These are phyloP conservation scores for Globisporangium megalacanthum DNA, from an alignment of 352 stramenopile genomes.

Conservation along the genomic window DNA sequence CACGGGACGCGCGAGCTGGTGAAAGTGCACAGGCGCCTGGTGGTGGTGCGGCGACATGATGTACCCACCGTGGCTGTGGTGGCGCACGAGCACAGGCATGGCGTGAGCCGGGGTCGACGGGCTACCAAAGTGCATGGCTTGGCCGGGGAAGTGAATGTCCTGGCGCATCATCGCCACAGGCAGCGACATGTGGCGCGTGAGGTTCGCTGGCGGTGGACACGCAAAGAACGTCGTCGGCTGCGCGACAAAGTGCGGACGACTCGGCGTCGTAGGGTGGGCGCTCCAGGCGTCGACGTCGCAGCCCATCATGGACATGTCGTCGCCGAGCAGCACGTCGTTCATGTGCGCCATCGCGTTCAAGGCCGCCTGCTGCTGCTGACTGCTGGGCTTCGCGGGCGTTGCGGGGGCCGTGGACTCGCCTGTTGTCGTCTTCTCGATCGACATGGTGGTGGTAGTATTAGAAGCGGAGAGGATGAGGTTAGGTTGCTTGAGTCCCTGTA, in stretches of 20 bases:
- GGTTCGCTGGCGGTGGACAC: slow-evolving; percentile 42
- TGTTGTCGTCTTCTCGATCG: slow-evolving; percentile 12
- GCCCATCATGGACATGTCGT: slow-evolving; percentile 65
- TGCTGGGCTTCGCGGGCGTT: slow-evolving; percentile 5
- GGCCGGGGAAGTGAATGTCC: slow-evolving; percentile 8
- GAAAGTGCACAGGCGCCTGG: slow-evolving; percentile 16
- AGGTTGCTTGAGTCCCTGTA: not conserved
- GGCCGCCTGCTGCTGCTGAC: slow-evolving; percentile 19
- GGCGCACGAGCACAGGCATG: slow-evolving; percentile 47
- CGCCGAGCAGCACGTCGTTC: slow-evolving; percentile 51
- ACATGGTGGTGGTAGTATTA: not conserved
- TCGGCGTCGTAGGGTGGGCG: slow-evolving; percentile 6
- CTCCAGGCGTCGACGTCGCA: slow-evolving; percentile 56
- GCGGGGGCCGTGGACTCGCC: slow-evolving; percentile 17
- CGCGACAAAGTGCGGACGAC: slow-evolving; percentile 24
- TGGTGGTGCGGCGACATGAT: slow-evolving; percentile 30
- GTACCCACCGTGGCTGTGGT: slow-evolving; percentile 60
- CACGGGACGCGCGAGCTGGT: slow-evolving; percentile 31
- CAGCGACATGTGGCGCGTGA: slow-evolving; percentile 68
- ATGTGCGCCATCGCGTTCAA: slow-evolving; percentile 18
- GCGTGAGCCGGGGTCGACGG: slow-evolving; percentile 18
- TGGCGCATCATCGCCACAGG: slow-evolving; percentile 48
- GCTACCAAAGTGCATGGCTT: slow-evolving; percentile 17
- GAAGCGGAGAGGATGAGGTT: not conserved
- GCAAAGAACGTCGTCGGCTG: slow-evolving; percentile 30